Evolutionary conservation across 495 filamentous ascomycete genomes (phyloP), one percentile per base, ranked within the genome.

Genomic region (Oidiodendron maius): DNA sequence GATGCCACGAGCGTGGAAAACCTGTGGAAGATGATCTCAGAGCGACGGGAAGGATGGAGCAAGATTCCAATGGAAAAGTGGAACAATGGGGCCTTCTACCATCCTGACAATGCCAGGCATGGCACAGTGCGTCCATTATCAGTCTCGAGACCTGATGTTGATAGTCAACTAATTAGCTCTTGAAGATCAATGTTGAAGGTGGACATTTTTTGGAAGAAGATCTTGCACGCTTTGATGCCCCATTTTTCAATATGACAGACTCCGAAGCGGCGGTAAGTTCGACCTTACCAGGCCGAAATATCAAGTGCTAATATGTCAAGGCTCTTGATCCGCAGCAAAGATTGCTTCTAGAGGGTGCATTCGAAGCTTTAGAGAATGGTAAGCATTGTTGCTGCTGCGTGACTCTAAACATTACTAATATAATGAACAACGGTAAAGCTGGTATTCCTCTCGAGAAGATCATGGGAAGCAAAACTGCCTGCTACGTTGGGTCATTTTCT

Each of bases 221-320:
- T 55, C 53, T 74, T 16, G 67, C 64, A 10, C 52, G 63, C 1
- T 85, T 85, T 44, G 81, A 85, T 55, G 68, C 78, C 0, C 51
- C 64, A 6, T 78, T 85, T 51, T 84, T 83, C 67, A 75, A 72
- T 55, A 71, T 83, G 51, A 65, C 67, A 1, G 66, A 68, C 1
- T 68, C 68, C n/a, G 81, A 84, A 48, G 79, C 79, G 6, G n/a
- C n/a, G n/a, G n/a, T n/a, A n/a, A n/a, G n/a, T n/a, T n/a, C n/a
- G n/a, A n/a, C n/a, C n/a, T n/a, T n/a, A n/a, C n/a, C n/a, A n/a
- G n/a, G n/a, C n/a, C n/a, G n/a, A n/a, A n/a, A n/a, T n/a, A n/a
- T n/a, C n/a, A n/a, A n/a, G n/a, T n/a, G n/a, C n/a, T n/a, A n/a
- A n/a, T n/a, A n/a, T n/a, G n/a, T n/a, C n/a, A 69, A 26, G 4